A percentile compares a stretch with the other conserved stretches of the same genome.
These are phyloP conservation scores for Globisporangium viniferum DNA, from an alignment of 352 stramenopile genomes.

Conservation along the genomic window DNA sequence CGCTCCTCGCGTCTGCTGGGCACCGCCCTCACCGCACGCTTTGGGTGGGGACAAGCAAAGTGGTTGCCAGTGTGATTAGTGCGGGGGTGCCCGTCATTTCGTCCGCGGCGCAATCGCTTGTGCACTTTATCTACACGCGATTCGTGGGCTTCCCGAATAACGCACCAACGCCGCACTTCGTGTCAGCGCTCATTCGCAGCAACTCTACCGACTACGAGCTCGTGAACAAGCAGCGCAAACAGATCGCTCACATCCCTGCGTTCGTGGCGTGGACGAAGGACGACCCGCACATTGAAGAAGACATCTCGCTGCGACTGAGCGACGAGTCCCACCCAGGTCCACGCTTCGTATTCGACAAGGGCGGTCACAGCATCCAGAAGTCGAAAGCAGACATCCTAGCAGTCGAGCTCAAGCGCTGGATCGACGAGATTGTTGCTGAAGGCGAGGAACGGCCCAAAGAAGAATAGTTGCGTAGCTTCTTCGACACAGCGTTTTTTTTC, in stretches of 20 bases:
- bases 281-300: conserved; percentile 60
- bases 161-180: conserved; percentile 13
- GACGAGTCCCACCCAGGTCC: conserved; percentile 28
- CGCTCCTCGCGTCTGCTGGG: conserved; percentile 25
- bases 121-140: conserved; percentile 18
- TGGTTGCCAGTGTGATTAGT: conserved; percentile 16
- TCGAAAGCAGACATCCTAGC: conserved; percentile 33
- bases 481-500: no score
- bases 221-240: conserved; percentile 25
- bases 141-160: conserved; percentile 22
- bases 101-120: conserved; percentile 5
- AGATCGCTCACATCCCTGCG: conserved; percentile 24
- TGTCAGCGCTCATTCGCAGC: conserved; percentile 30
- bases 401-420: conserved; percentile 23
- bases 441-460: no score
- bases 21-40: conserved; percentile 22
- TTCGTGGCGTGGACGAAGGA: conserved; percentile 45
- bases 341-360: conserved; percentile 32
- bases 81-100: conserved; percentile 17
- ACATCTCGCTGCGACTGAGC: conserved; percentile 40
- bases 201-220: conserved; percentile 34
- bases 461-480: no score
- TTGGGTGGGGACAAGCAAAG: conserved; percentile 10
- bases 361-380: conserved; percentile 57
- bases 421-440: conserved; percentile 13